Conservation (phyloP, 768 basidiomycete genomes). For the Macrolepiota fuliginosa region DNA sequence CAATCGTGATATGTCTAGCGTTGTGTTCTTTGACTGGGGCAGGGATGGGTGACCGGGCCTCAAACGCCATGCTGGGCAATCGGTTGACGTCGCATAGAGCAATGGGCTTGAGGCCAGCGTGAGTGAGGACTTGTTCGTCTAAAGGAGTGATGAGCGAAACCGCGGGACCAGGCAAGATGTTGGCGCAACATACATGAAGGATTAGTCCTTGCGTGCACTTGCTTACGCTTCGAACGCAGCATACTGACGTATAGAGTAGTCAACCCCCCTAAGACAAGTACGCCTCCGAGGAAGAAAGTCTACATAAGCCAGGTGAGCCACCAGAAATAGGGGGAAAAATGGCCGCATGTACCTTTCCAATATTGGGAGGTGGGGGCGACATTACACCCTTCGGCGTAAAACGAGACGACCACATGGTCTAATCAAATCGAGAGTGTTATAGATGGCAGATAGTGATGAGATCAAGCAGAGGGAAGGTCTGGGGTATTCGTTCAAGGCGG, state of each 20-base stretch:
- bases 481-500: not conserved
- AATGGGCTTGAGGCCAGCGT: conserved; percentile 18
- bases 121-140: conserved; percentile 32
- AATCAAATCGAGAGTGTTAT: not conserved
- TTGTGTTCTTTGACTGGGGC: conserved; percentile 23
- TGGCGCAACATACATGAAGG: conserved; percentile 27
- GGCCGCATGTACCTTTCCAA: conserved; percentile 17
- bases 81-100: conserved; percentile 14
- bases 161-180: not conserved
- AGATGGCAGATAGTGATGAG: not conserved
- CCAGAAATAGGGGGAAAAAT: not conserved
- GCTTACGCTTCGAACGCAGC: conserved; percentile 23
- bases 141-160: not conserved
- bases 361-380: conserved; percentile 1
- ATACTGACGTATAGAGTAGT: conserved; percentile 29
- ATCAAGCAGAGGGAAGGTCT: not conserved
- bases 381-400: conserved; percentile 5
- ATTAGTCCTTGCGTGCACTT: conserved; percentile 23
- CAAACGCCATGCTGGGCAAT: not conserved
- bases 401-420: conserved; percentile 2
- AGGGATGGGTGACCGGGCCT: conserved; percentile 9
- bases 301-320: conserved; percentile 5
- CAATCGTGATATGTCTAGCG: conserved; percentile 24
- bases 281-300: conserved; percentile 28
- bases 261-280: conserved; percentile 24